A percentile compares a stretch with the other conserved stretches of the same genome.
Conservation (phyloP, 306 rosid genomes). For the Vigna nakashimae region DNA sequence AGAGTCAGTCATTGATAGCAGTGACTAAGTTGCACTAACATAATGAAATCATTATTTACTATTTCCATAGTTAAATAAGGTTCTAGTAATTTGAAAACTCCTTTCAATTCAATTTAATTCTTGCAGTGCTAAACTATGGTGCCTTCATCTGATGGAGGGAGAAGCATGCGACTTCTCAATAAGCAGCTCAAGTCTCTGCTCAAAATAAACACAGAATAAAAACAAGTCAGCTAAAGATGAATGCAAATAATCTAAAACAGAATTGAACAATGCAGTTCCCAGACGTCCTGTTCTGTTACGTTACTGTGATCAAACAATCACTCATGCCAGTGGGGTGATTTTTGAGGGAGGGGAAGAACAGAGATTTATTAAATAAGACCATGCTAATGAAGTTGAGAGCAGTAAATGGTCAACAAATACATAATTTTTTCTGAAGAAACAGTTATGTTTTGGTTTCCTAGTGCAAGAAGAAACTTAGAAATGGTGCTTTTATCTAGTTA, state of each 20-base stretch:
- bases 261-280: constrained; percentile 26
- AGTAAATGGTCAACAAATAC: constrained; percentile 16
- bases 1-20: constrained; percentile 15
- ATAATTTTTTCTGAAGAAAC: constrained; percentile 2
- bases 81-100: constrained; percentile 10
- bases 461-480: constrained; percentile 28
- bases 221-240: neutral
- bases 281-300: constrained; percentile 20
- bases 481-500: constrained; percentile 12
- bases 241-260: constrained; percentile 19
- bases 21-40: constrained; percentile 16
- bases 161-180: constrained; percentile 63
- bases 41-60: constrained; percentile 33
- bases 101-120: constrained; percentile 26
- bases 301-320: constrained; percentile 18
- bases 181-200: constrained; percentile 74
- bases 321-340: neutral
- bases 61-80: constrained; percentile 29
- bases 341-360: constrained; percentile 12
- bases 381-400: constrained; percentile 1
- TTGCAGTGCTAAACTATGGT: constrained; percentile 2
- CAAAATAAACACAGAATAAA: constrained; percentile 35
- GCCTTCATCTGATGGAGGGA: constrained; percentile 43
- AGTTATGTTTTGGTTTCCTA: neutral
- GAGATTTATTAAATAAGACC: constrained; percentile 3